Base-by-base conservation (phyloP, 805 yeast genomes). In the Candida hungchunana region DNA sequence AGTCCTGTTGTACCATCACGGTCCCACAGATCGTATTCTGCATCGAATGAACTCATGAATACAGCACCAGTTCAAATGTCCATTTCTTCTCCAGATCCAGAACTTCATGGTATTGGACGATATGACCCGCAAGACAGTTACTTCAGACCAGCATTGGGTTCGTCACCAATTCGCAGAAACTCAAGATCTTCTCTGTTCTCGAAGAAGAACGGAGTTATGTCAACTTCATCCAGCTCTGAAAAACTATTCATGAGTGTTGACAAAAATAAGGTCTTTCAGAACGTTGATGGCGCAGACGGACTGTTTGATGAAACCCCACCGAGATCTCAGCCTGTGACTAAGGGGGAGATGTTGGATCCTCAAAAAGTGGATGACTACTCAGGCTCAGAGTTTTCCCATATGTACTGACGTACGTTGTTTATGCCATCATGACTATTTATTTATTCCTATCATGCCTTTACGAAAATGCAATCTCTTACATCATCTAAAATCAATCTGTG, bases 261-360 rank as follows among this genome's bases (percentile, higher is more conserved):
- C 10, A 40, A 38, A 23, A 28, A 23, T 20, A n/a, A 31, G 18
- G 15, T 26, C 7, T 48, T 25, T 25, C 35, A 26, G 9, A 51
- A 52, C 18, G 39, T 52, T 26, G 50, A 52, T 35, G 39, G 31
- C 11, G 23, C 37, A 15, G 56, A 52, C 40, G 56, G 56, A 2
- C 26, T 50, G 25, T 51, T 50, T 22, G 18, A 10, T n/a, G 6
- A n/a, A 6, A 12, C 6, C 11, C 32, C 35, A 2, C 33, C 34
- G 16, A 26, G 18, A 13, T 30, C 37, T 15, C 34, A 34, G 12
- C 33, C 26, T 3, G 18, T 11, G 10, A 5, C 10, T 9, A 11
- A 14, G 12, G 26, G 15, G 22, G 28, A 15, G 18, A 16, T 37
- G 21, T 15, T 16, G 7, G 53, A 48, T 27, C 47, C 53, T 6